Evolutionary conservation across 495 filamentous ascomycete genomes (phyloP), one percentile per base, ranked within the genome.

Genomic region (Tuber umbilicatum): DNA sequence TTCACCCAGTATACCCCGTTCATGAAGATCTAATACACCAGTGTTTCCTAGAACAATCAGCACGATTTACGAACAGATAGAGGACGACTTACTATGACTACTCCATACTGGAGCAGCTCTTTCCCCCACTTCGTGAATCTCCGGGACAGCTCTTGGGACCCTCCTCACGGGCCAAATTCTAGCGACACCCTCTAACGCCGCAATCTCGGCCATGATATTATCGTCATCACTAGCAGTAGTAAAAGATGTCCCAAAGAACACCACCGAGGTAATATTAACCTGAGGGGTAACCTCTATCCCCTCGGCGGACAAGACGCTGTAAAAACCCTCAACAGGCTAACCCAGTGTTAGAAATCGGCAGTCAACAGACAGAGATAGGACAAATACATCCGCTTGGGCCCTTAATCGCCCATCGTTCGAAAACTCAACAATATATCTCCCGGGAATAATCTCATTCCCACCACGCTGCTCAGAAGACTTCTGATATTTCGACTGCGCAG

Each of bases 401-500:
- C 39, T 74, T 39, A 79, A 73, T 7, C 17, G 68, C 41, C 74
- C 42, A 68, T 47, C 37, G 17, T 76, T 81, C 16, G 68, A 42
- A 75, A 81, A 77, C 40, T 81, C 79, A 23, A 81, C 79, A 73
- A 81, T 81, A 69, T 70, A 81, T 23, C 78, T 67, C 47, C 79
- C 79, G 12, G 79, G 79, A 50, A 80, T 75, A 73, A 73, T 64
- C 55, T 17, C 27, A 19, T 35, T 64, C 55, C 27, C 55, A 35
- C 55, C 55, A 19, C 55, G 55, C 55, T 64, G 27, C 14, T 64
- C 55, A 19, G 55, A 0, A 12, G 27, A 64, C 55, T 64, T 64
- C 55, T 64, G 16, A 14, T 64, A 64, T 35, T 64, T 64, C 27
- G 55, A 64, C 14, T 19, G 27, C 16, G 27, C 27, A 35, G 27